Evolutionary conservation across 2,329 filamentous ascomycete genomes (phyloP).

Genomic region (Colletotrichum australisinense): DNA sequence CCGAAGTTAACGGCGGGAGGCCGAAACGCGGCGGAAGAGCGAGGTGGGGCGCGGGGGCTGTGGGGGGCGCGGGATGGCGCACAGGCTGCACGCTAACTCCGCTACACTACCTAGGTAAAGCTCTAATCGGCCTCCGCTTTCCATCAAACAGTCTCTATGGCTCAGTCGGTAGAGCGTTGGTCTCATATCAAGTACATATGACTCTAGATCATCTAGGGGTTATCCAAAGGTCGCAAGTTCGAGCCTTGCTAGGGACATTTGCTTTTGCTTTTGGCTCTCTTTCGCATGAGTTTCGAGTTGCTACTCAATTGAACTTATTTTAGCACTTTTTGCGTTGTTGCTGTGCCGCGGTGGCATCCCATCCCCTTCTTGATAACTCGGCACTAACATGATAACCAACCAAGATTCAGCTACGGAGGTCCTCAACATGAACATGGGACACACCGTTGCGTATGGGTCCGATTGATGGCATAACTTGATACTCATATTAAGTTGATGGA

Average conservation of each 20-base stretch:
- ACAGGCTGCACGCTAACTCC: background rate
- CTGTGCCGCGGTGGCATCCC: too few species aligned
- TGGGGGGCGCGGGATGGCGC: background rate
- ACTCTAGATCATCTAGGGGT: background rate
- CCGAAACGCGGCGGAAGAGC: background rate
- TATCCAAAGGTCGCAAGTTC: conserved; percentile 36
- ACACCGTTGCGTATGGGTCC: too few species aligned
- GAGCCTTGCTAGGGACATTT: conserved; percentile 30
- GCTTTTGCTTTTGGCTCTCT: background rate
- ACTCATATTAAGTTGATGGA: too few species aligned
- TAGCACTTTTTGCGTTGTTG: background rate
- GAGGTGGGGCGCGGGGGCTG: background rate
- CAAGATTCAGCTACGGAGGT: too few species aligned
- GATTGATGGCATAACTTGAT: too few species aligned
- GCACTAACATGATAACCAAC: too few species aligned
- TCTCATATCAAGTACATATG: conserved; percentile 29
- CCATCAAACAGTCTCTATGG: conserved; percentile 13
- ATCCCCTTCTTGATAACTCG: too few species aligned
- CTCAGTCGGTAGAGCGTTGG: conserved; percentile 36
- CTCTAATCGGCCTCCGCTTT: fast-evolving
- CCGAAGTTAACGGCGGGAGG: background rate
- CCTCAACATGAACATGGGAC: too few species aligned
- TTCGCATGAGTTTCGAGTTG: too few species aligned
- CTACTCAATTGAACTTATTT: too few species aligned
- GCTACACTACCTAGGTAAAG: fast-evolving